Conservation (phyloP, 176 grass and related monocot species). For the Metroxylon sagu region DNA sequence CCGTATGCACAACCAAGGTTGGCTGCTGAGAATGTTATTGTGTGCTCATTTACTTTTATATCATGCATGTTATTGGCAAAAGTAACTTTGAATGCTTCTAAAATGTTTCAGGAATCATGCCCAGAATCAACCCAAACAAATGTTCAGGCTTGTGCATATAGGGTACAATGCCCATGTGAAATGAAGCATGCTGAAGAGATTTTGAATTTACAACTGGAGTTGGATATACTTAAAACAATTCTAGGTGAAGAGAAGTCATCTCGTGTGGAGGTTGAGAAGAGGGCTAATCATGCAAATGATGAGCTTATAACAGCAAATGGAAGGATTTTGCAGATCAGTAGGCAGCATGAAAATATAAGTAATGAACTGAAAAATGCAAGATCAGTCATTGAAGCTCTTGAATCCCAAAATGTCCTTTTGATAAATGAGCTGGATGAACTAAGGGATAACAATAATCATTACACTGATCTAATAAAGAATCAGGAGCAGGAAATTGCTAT, state of each 20-base stretch:
- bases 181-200: conserved; percentile 34
- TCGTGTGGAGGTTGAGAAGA: conserved; percentile 33
- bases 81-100: too few relatives aligned
- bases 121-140: conserved; percentile 8
- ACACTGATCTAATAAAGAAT: conserved; percentile 24
- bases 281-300: conserved; percentile 22
- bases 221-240: conserved; percentile 75
- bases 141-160: conserved; percentile 12
- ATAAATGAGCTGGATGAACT: conserved; percentile 67
- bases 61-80: too few relatives aligned
- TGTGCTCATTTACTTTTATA: too few relatives aligned
- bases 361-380: conserved; percentile 47
- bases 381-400: conserved; percentile 74
- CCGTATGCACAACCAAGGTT: conserved; percentile 16
- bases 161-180: conserved; percentile 24
- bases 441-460: conserved; percentile 38
- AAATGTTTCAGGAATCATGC: conserved; percentile 13
- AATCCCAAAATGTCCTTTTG: conserved; percentile 60
- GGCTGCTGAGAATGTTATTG: too few relatives aligned
- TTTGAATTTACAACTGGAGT: conserved; percentile 59
- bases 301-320: conserved; percentile 39
- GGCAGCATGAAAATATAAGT: conserved; percentile 27
- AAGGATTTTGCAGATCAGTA: conserved; percentile 21
- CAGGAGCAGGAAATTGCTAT: conserved; percentile 33
- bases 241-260: conserved; percentile 63